phyloP scores from a whole-genome alignment of 2,329 filamentous ascomycete genomes.

The Neoarthrinium moseri region DNA sequence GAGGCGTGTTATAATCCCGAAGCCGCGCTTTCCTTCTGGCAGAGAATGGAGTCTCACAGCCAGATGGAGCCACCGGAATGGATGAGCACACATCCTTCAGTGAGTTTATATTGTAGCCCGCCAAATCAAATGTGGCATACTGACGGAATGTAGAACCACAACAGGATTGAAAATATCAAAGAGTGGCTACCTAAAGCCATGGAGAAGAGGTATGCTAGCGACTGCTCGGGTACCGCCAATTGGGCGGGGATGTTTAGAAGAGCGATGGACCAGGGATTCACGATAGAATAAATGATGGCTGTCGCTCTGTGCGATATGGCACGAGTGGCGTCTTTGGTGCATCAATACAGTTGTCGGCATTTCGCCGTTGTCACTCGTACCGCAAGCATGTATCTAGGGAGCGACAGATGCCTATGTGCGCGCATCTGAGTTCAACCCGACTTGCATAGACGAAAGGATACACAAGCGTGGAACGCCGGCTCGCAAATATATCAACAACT shows the following conservation, averaged over 20 bases:
- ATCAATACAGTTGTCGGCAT: too few relatives aligned
- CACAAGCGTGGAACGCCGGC: too few relatives aligned
- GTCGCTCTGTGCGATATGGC: too few relatives aligned
- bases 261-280: constrained; percentile 39
- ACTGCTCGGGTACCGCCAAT: constrained; percentile 49
- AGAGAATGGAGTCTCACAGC: constrained; percentile 58
- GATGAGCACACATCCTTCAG: constrained; percentile 74
- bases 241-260: constrained; percentile 53
- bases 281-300: too few relatives aligned
- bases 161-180: constrained; percentile 63
- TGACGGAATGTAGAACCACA: constrained; percentile 47
- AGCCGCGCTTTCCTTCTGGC: constrained; percentile 66
- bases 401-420: too few relatives aligned
- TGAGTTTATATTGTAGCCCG: constrained; percentile 32
- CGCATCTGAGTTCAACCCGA: too few relatives aligned
- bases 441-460: too few relatives aligned
- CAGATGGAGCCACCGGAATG: constrained; percentile 62
- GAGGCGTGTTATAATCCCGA: constrained; percentile 74
- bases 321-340: too few relatives aligned
- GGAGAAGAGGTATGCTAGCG: constrained; percentile 51
- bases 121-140: not conserved
- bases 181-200: constrained; percentile 61
- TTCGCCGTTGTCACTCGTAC: too few relatives aligned
- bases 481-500: too few relatives aligned
- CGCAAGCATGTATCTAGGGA: too few relatives aligned